Evolutionary conservation across 768 basidiomycete species (phyloP).

Genomic region (Mycena indigotica): DNA sequence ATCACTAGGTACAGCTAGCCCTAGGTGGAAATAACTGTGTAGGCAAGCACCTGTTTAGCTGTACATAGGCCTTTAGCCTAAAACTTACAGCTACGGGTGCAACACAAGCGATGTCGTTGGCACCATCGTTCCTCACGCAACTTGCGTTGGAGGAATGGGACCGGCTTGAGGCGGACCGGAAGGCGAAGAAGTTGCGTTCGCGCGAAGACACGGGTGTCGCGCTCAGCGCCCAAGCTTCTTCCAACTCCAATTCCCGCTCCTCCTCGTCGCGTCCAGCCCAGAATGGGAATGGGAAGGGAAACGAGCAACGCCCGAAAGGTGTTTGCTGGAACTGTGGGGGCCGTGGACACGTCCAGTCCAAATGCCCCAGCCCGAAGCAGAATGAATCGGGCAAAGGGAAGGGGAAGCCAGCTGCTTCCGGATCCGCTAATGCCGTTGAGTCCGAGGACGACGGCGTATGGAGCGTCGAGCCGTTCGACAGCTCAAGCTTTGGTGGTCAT

Average conservation of each 20-base stretch:
- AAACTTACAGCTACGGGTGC: too few species aligned
- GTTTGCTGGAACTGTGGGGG: slow-evolving; percentile 34
- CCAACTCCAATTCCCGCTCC: too few species aligned
- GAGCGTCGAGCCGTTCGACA: too few species aligned
- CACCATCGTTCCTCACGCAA: background rate
- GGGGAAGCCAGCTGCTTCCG: slow-evolving; percentile 9
- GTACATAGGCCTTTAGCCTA: too few species aligned
- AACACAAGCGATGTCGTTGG: background rate
- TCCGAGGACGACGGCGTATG: slow-evolving; percentile 16
- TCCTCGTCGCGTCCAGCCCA: background rate
- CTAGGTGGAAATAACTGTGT: too few species aligned
- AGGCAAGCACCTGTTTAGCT: too few species aligned
- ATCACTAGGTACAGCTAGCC: too few species aligned
- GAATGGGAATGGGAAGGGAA: background rate
- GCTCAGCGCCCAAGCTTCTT: slow-evolving; percentile 2
- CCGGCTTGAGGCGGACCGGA: slow-evolving; percentile 3
- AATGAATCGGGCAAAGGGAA: slow-evolving; percentile 12
- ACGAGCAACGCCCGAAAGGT: slow-evolving; percentile 6
- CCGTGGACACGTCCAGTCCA: slow-evolving; percentile 26
- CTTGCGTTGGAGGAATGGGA: slow-evolving; percentile 4
- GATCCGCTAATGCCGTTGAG: slow-evolving; percentile 16
- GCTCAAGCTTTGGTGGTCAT: too few species aligned
- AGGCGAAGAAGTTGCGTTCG: background rate
- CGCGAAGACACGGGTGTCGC: slow-evolving; percentile 6
- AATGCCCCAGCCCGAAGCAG: slow-evolving; percentile 28